phyloP scores from a whole-genome alignment of 2,329 filamentous ascomycete genomes.

The Delphinella strobiligena region DNA sequence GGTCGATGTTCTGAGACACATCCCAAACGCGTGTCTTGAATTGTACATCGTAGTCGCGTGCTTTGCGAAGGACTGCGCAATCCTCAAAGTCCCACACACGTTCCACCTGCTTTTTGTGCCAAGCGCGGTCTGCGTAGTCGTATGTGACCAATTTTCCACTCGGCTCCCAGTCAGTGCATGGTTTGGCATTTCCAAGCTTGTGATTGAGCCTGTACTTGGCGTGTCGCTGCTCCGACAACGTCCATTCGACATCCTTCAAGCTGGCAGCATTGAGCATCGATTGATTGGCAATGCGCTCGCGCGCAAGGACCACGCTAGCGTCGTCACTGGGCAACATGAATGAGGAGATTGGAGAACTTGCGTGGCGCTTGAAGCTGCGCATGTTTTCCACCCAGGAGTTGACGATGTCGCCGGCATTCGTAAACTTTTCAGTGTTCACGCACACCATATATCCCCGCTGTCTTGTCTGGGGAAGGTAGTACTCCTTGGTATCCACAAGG shows the following conservation, averaged over 20 bases:
- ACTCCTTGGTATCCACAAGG: constrained; percentile 56
- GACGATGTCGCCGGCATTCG: neutral
- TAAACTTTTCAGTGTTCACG: constrained; percentile 20
- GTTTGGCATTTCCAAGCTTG: constrained; percentile 41
- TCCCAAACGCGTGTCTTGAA: constrained; percentile 49
- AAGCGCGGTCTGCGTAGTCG: constrained; percentile 43
- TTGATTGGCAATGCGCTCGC: constrained; percentile 33
- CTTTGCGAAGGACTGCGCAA: constrained; percentile 40
- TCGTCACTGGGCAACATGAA: constrained; percentile 50
- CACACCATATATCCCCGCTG: constrained; percentile 35
- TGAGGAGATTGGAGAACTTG: constrained; percentile 49
- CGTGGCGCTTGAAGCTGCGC: constrained; percentile 37
- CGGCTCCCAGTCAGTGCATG: constrained; percentile 48
- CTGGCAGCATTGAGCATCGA: constrained; percentile 12
- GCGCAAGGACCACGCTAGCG: constrained; percentile 38
- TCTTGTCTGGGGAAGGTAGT: constrained; percentile 53
- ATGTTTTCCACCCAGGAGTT: constrained; percentile 36
- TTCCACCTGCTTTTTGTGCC: constrained; percentile 39
- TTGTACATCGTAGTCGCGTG: constrained; percentile 41
- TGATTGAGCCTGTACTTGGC: constrained; percentile 38
- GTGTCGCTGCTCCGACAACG: constrained; percentile 48
- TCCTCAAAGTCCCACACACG: constrained; percentile 56
- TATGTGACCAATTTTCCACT: constrained; percentile 41
- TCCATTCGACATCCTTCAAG: constrained; percentile 35
- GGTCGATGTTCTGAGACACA: constrained; percentile 61